Conservation (phyloP, 2,329 filamentous ascomycete genomes). For the Diaporthe sp. region DNA sequence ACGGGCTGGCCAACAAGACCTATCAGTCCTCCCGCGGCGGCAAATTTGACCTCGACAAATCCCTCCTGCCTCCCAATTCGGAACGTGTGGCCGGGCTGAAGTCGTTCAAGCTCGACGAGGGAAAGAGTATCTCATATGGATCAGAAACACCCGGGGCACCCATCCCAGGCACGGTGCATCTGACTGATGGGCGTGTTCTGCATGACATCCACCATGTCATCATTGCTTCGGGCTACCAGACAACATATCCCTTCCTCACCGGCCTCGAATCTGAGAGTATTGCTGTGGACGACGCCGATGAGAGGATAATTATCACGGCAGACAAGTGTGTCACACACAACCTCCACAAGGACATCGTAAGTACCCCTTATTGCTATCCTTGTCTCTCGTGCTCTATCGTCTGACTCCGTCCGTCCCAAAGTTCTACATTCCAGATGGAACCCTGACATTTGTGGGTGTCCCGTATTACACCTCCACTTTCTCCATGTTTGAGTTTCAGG, state of each 20-base stretch:
- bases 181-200: conserved; percentile 66
- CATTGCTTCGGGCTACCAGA: conserved; percentile 77
- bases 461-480: conserved; percentile 77
- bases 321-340: conserved; percentile 76
- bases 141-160: conserved; percentile 42
- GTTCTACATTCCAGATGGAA: conserved; percentile 77
- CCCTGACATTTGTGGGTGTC: conserved; percentile 73
- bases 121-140: conserved; percentile 22
- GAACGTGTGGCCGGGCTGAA: conserved; percentile 65
- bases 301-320: conserved; percentile 68
- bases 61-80: conserved; percentile 65
- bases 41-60: conserved; percentile 67
- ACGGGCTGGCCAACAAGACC: conserved; percentile 51
- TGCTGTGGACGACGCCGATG: conserved; percentile 59
- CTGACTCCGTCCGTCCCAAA: background rate
- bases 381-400: too few relatives aligned
- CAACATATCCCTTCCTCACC: conserved; percentile 73
- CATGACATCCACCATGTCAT: conserved; percentile 71
- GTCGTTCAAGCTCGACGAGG: conserved; percentile 56
- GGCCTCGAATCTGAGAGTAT: conserved; percentile 57
- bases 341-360: conserved; percentile 72
- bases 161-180: conserved; percentile 62
- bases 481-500: conserved; percentile 78
- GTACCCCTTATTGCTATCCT: background rate
- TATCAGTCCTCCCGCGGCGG: conserved; percentile 71